Percentiles rank a stretch among this genome's conserved stretches.
phyloP scores from a whole-genome alignment of 176 grass and related monocot genomes.

The Zizania latifolia region DNA sequence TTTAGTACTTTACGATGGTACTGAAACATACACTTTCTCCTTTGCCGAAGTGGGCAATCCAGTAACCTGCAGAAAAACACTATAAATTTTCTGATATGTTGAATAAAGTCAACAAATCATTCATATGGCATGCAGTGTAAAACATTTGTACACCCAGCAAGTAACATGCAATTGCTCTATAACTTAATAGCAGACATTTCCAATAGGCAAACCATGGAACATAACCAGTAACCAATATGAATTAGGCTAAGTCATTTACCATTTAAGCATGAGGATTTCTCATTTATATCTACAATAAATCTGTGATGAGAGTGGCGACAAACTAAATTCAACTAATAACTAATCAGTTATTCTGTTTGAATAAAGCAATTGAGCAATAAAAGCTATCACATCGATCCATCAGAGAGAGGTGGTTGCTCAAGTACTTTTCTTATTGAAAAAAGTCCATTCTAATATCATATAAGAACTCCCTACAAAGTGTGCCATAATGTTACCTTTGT shows the following conservation, averaged over 20 bases:
- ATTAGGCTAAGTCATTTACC: neutral
- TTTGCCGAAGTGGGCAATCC: constrained; percentile 57
- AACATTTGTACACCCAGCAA: no score
- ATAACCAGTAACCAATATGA: neutral
- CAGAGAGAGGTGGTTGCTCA: no score
- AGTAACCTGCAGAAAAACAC: constrained; percentile 52
- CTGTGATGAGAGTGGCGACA: neutral
- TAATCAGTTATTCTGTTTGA: neutral
- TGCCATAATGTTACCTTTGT: no score
- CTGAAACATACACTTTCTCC: no score
- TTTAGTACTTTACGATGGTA: constrained; percentile 23
- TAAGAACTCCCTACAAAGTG: no score
- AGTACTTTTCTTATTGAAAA: no score
- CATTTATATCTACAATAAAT: constrained; percentile 9
- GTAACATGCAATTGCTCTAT: no score
- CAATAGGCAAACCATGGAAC: neutral
- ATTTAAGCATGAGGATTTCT: neutral
- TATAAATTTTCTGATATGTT: constrained; percentile 1
- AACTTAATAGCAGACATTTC: constrained; percentile 3
- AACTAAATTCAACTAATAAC: constrained; percentile 1
- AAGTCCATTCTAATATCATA: no score
- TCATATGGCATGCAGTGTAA: no score
- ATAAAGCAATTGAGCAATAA: no score
- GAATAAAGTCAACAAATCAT: no score
- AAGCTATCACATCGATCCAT: no score